Conservation (phyloP, 1,284 basidiomycete genomes). For the Calocybe gambosa region DNA sequence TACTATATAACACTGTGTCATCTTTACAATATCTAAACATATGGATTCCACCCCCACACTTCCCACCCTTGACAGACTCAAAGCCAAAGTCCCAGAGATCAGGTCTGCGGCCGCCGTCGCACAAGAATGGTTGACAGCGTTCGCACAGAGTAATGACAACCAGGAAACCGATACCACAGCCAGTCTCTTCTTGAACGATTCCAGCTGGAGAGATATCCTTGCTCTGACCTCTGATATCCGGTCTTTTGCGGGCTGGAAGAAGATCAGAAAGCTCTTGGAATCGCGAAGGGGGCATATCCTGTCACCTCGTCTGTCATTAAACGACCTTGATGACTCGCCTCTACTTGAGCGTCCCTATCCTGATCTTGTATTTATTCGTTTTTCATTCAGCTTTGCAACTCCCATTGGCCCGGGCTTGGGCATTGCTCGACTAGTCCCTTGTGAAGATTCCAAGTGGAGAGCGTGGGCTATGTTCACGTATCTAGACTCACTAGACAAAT, state of each 20-base stretch:
- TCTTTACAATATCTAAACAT: not conserved
- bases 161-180: conserved; percentile 2
- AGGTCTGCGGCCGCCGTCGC: conserved; percentile 8
- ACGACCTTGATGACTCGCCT: conserved; percentile 20
- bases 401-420: conserved; percentile 42
- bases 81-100: conserved; percentile 6
- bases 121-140: conserved; percentile 8
- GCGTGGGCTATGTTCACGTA: conserved; percentile 40
- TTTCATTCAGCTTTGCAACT: conserved; percentile 51
- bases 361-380: conserved; percentile 51
- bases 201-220: conserved; percentile 53
- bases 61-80: conserved; percentile 14
- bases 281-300: conserved; percentile 37
- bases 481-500: conserved; percentile 9
- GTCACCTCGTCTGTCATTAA: conserved; percentile 30
- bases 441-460: conserved; percentile 42
- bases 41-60: conserved; percentile 4
- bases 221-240: conserved; percentile 60
- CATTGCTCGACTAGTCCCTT: conserved; percentile 49
- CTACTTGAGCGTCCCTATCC: conserved; percentile 37
- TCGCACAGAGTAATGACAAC: conserved; percentile 2
- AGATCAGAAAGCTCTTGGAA: conserved; percentile 37
- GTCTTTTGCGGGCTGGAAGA: conserved; percentile 41
- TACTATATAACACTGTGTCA: not conserved
- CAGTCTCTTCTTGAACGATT: conserved; percentile 9